Conservation (phyloP, 305 asterid species). For the Ajuga reptans region DNA sequence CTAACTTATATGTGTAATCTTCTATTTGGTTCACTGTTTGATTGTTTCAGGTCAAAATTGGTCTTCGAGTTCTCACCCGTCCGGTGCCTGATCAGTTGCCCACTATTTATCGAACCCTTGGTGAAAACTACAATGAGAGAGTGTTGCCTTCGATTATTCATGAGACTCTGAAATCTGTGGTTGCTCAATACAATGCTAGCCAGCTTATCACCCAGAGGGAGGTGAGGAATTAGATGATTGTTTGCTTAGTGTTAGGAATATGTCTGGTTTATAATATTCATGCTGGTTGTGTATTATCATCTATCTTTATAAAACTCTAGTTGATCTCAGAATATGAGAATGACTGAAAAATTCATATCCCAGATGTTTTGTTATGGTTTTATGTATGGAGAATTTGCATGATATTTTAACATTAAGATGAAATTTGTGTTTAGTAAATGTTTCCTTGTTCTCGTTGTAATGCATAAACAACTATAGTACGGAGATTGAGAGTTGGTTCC, state of each 20-base stretch:
- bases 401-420: not conserved
- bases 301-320: not conserved
- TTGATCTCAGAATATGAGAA: not conserved
- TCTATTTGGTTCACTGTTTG: slow-evolving; percentile 1
- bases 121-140: slow-evolving; percentile 83
- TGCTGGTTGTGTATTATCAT: not conserved
- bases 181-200: slow-evolving; percentile 93
- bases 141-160: slow-evolving; percentile 87
- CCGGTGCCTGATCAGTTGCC: slow-evolving; percentile 81
- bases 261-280: not conserved
- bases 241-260: not conserved
- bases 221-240: slow-evolving; percentile 27
- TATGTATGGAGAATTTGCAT: not conserved
- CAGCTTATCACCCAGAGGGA: slow-evolving; percentile 98
- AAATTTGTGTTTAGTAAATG: not conserved
- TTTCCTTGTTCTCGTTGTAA: not conserved
- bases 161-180: slow-evolving; percentile 88
- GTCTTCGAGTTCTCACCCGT: slow-evolving; percentile 90
- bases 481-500: not conserved
- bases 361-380: not conserved
- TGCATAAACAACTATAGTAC: not conserved
- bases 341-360: not conserved
- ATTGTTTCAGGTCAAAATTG: slow-evolving; percentile 65
- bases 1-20: not conserved
- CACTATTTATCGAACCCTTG: slow-evolving; percentile 73